phyloP scores from a whole-genome alignment of 2,329 filamentous ascomycete genomes.

The Aspergillus aculeatus region DNA sequence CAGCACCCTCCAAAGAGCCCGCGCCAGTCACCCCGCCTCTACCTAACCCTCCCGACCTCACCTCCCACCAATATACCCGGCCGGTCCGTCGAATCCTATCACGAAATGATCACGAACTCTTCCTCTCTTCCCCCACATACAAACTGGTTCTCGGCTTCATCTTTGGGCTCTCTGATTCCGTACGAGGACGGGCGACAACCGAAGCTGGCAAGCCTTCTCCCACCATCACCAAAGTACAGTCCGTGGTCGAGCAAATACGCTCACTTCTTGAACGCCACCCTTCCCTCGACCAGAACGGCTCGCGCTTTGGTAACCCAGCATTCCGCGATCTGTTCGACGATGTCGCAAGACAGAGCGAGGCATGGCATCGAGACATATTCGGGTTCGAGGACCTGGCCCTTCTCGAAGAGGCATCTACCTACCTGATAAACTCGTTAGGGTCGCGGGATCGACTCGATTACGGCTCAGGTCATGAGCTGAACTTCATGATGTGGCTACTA shows the following conservation, averaged over 20 bases:
- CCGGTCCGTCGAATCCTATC: conserved; percentile 82
- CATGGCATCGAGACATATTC: conserved; percentile 44
- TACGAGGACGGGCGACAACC: conserved; percentile 51
- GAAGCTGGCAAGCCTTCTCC: conserved; percentile 50
- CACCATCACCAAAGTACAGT: conserved; percentile 62
- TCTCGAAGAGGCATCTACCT: conserved; percentile 71
- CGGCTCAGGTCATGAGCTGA: conserved; percentile 93
- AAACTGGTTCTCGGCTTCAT: conserved; percentile 78
- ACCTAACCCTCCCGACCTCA: conserved; percentile 63
- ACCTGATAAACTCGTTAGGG: conserved; percentile 80
- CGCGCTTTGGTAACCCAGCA: conserved; percentile 89
- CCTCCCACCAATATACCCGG: conserved; percentile 59
- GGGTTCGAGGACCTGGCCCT: conserved; percentile 47
- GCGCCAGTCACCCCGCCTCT: conserved; percentile 74
- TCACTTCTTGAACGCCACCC: conserved; percentile 67
- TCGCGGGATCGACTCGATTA: conserved; percentile 90
- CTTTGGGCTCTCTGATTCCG: conserved; percentile 80
- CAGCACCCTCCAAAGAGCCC: conserved; percentile 47
- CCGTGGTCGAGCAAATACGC: conserved; percentile 69
- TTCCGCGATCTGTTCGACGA: conserved; percentile 76
- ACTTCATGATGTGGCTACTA: conserved; percentile 96
- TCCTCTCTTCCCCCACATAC: conserved; percentile 74
- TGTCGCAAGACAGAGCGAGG: conserved; percentile 38
- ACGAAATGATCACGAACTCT: conserved; percentile 73
- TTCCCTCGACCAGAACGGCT: conserved; percentile 80